These are phyloP conservation scores for Cyberlindnera amylophila DNA, from an alignment of 805 yeast species.

Conservation along the genomic window DNA sequence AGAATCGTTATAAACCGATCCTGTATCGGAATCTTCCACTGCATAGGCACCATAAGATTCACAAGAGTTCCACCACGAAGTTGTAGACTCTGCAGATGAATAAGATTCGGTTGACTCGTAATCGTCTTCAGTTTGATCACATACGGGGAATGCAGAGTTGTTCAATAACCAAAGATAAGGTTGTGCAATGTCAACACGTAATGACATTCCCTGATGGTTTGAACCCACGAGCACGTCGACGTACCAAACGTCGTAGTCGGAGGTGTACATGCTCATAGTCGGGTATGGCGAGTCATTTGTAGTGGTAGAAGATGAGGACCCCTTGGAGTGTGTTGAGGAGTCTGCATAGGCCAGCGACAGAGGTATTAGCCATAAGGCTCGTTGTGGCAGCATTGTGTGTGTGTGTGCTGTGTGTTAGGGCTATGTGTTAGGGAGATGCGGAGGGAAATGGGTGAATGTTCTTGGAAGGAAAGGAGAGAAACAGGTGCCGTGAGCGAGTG, in stretches of 20 bases:
- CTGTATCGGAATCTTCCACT: slow-evolving; percentile 5
- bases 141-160: slow-evolving; percentile 9
- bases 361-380: not conserved
- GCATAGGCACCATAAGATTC: slow-evolving; percentile 16
- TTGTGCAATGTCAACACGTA: slow-evolving; percentile 36
- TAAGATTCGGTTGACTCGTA: not conserved
- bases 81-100: not conserved
- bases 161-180: slow-evolving; percentile 36
- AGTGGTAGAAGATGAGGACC: not conserved
- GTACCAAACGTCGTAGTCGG: slow-evolving; percentile 24
- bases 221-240: slow-evolving; percentile 32
- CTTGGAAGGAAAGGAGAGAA: too few species aligned
- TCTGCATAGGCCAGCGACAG: too few species aligned
- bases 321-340: slow-evolving; percentile 2
- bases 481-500: not conserved
- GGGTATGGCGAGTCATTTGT: slow-evolving; percentile 9
- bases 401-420: too few species aligned
- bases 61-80: slow-evolving; percentile 9
- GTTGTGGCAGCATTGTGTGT: not conserved
- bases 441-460: too few species aligned
- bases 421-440: too few species aligned
- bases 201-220: slow-evolving; percentile 22
- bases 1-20: not conserved
- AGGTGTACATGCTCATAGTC: slow-evolving; percentile 8
- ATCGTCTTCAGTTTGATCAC: slow-evolving; percentile 1